Percentiles rank a stretch among this genome's conserved stretches.
Conservation (phyloP, 1,139 yeast genomes). For the Geotrichum aggregatum region DNA sequence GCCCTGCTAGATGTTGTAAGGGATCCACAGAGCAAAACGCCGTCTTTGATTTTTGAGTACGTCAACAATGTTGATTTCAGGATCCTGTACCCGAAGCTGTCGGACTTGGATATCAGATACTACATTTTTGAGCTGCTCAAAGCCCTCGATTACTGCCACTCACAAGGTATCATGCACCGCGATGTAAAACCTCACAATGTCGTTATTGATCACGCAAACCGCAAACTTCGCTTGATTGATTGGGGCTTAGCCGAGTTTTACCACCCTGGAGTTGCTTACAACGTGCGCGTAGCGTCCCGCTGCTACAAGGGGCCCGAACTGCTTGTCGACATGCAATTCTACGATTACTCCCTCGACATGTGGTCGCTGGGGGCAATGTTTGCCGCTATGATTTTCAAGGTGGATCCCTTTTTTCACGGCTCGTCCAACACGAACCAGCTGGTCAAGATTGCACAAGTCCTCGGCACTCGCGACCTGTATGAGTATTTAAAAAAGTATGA, state of each 20-base stretch:
- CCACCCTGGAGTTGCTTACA: slow-evolving; percentile 90
- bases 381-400: slow-evolving; percentile 93
- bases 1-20: slow-evolving; percentile 80
- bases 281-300: slow-evolving; percentile 96
- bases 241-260: slow-evolving; percentile 99
- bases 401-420: slow-evolving; percentile 97
- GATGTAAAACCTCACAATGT: slow-evolving; percentile 98
- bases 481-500: slow-evolving; percentile 72
- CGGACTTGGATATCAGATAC: slow-evolving; percentile 75
- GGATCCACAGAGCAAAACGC: slow-evolving; percentile 86
- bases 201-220: slow-evolving; percentile 86
- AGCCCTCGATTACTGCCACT: slow-evolving; percentile 91
- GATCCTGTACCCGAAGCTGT: slow-evolving; percentile 82
- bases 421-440: slow-evolving; percentile 93
- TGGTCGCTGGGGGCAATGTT: slow-evolving; percentile 98
- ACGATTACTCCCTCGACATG: slow-evolving; percentile 90
- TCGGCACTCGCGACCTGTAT: slow-evolving; percentile 84
- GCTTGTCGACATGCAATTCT: slow-evolving; percentile 85
- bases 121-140: slow-evolving; percentile 84
- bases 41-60: slow-evolving; percentile 88
- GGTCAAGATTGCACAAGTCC: slow-evolving; percentile 86
- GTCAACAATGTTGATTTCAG: slow-evolving; percentile 89
- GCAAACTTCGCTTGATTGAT: slow-evolving; percentile 76
- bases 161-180: slow-evolving; percentile 97
- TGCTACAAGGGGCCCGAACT: slow-evolving; percentile 97